Evolutionary conservation across 257 asterid species (phyloP).

Genomic region (Haberlea rhodopensis): DNA sequence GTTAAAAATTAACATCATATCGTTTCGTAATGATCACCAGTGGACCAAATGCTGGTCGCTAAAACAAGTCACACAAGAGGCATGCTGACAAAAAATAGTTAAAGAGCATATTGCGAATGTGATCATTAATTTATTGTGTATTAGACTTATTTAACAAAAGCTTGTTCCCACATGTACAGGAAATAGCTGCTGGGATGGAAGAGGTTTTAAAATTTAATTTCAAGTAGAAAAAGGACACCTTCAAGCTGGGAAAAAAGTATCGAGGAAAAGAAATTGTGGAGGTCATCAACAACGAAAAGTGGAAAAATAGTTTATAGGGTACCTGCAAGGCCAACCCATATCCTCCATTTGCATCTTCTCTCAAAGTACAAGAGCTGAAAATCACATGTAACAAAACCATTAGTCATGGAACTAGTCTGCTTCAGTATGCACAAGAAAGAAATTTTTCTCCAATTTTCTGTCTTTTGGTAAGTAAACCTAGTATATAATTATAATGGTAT

Average conservation of each 20-base stretch:
- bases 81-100: not conserved
- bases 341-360: slow-evolving; percentile 58
- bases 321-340: slow-evolving; percentile 70
- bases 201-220: not conserved
- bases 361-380: slow-evolving; percentile 65
- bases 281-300: slow-evolving; percentile 5
- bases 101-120: not conserved
- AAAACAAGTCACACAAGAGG: not conserved
- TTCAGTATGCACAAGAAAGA: not conserved
- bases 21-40: too few species aligned
- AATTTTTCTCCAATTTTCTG: not conserved
- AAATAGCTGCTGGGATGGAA: not conserved
- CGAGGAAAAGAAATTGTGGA: not conserved
- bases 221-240: not conserved
- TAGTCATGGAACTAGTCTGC: not conserved
- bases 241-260: not conserved
- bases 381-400: slow-evolving; percentile 14
- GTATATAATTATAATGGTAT: not conserved
- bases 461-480: not conserved
- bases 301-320: too few species aligned
- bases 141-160: too few species aligned
- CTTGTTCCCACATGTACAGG: not conserved
- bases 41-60: too few species aligned
- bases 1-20: too few species aligned
- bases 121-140: not conserved